phyloP scores from a whole-genome alignment of 495 filamentous ascomycete species.

The Penicillium maclennaniae region DNA sequence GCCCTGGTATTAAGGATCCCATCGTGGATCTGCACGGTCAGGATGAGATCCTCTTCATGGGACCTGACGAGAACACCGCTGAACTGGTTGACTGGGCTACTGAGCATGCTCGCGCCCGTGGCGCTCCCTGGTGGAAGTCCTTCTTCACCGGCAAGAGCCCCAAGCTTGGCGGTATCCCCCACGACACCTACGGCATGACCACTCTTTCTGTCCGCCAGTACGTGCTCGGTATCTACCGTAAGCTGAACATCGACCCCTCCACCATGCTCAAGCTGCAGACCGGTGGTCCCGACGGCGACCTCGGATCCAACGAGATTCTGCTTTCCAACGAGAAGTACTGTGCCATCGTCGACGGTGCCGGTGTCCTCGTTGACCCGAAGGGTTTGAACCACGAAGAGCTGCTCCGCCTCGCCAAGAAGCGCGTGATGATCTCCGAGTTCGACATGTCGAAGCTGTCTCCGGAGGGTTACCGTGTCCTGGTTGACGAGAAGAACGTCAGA shows the following conservation, averaged over 20 bases:
- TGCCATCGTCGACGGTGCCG: conserved; percentile 88
- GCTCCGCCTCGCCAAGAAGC: conserved; percentile 75
- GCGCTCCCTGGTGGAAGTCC: conserved; percentile 98
- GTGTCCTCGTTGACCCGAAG: conserved; percentile 89
- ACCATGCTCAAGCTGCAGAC: conserved; percentile 91
- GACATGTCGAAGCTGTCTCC: conserved; percentile 80
- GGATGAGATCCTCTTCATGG: conserved; percentile 96
- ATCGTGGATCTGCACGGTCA: conserved; percentile 93
- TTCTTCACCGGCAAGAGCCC: conserved; percentile 99
- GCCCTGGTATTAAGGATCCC: conserved; percentile 97
- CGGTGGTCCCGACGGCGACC: conserved; percentile 92
- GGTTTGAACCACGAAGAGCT: conserved; percentile 84
- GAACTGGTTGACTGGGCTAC: conserved; percentile 98
- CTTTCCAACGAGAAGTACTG: conserved; percentile 93
- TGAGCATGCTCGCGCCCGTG: conserved; percentile 80
- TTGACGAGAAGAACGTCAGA: conserved; percentile 82
- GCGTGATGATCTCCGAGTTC: conserved; percentile 86
- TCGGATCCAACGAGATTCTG: conserved; percentile 96
- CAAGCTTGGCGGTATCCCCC: conserved; percentile 91
- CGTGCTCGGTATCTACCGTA: conserved; percentile 93
- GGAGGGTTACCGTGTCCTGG: conserved; percentile 86
- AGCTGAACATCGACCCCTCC: conserved; percentile 80
- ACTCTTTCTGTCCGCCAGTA: conserved; percentile 95
- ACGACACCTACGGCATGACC: conserved; percentile 96
- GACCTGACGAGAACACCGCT: conserved; percentile 97